A percentile compares a stretch with the other conserved stretches of the same genome.
Evolutionary conservation across 495 filamentous ascomycete genomes (phyloP).

Genomic region (Massariosphaeria phaeospora): DNA sequence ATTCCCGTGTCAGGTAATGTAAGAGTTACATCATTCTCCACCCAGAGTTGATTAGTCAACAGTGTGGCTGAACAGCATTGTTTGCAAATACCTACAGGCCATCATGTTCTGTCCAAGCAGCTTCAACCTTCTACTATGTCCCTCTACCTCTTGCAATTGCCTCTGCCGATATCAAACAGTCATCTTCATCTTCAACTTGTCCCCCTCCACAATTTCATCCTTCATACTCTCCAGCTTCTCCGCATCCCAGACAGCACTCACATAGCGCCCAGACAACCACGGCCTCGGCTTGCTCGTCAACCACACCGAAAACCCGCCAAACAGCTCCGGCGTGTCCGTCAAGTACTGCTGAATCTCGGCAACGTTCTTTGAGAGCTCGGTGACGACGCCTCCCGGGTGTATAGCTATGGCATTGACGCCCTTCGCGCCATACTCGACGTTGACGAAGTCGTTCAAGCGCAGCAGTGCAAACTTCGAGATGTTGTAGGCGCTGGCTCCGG

Average conservation of each 20-base stretch:
- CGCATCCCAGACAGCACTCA: conserved; percentile 36
- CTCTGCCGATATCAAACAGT: too few species aligned
- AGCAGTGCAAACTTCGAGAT: conserved; percentile 49
- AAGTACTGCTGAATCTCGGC: conserved; percentile 34
- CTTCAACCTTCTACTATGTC: too few species aligned
- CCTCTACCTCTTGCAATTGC: too few species aligned
- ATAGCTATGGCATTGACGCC: conserved; percentile 47
- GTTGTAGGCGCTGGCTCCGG: conserved; percentile 44
- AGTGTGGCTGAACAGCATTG: too few species aligned
- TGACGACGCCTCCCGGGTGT: conserved; percentile 50
- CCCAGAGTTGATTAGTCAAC: too few species aligned
- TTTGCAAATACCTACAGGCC: too few species aligned
- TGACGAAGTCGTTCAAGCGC: conserved; percentile 47
- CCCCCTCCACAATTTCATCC: conserved; percentile 32
- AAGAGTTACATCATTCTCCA: too few species aligned
- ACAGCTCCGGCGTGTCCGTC: conserved; percentile 44
- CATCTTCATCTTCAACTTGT: conserved; percentile 32
- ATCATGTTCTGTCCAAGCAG: too few species aligned
- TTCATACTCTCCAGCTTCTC: conserved; percentile 32
- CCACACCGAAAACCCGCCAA: conserved; percentile 48
- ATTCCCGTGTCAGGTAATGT: too few species aligned
- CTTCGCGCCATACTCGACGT: conserved; percentile 44
- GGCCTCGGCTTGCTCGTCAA: conserved; percentile 45
- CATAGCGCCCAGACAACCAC: conserved; percentile 52
- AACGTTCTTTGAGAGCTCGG: conserved; percentile 38